A percentile compares a stretch with the other conserved stretches of the same genome.
Conservation (phyloP, 2,329 filamentous ascomycete species). For the Diaporthe sp. region DNA sequence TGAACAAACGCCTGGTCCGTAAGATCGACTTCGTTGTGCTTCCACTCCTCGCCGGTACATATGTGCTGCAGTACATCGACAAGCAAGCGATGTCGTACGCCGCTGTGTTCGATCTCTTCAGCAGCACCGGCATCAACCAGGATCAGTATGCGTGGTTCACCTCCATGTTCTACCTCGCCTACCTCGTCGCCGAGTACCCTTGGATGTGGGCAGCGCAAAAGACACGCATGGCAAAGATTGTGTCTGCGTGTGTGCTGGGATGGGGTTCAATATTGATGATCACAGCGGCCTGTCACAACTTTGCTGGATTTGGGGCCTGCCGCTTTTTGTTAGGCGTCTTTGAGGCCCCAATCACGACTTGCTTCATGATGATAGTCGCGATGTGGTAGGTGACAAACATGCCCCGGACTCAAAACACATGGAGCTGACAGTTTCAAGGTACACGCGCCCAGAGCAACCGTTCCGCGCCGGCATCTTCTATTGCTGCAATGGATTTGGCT, state of each 20-base stretch:
- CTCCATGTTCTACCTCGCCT: conserved; percentile 65
- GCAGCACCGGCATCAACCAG: conserved; percentile 56
- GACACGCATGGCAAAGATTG: conserved; percentile 48
- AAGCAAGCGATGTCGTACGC: conserved; percentile 65
- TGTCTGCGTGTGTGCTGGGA: conserved; percentile 43
- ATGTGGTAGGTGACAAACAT: conserved; percentile 50
- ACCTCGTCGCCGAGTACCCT: conserved; percentile 53
- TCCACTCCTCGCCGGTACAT: conserved; percentile 62
- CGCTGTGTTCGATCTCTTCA: conserved; percentile 66
- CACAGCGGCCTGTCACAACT: conserved; percentile 53
- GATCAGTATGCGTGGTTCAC: conserved; percentile 65
- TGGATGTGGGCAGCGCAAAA: conserved; percentile 49
- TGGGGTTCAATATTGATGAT: conserved; percentile 54
- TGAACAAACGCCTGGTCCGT: conserved; percentile 46
- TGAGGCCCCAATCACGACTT: conserved; percentile 58
- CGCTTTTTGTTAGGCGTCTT: conserved; percentile 59
- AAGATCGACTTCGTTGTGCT: conserved; percentile 62
- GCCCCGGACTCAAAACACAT: fast-evolving
- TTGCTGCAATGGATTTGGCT: conserved; percentile 51
- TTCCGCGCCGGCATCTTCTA: conserved; percentile 57
- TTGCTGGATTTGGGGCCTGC: conserved; percentile 53
- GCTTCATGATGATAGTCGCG: conserved; percentile 60
- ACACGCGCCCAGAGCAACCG: conserved; percentile 56
- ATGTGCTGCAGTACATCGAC: conserved; percentile 65
- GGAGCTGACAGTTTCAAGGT: conserved; percentile 42